A percentile compares a stretch with the other conserved stretches of the same genome.
Evolutionary conservation across 768 basidiomycete genomes (phyloP).

Genomic region (Leucocoprinus birnbaumii): DNA sequence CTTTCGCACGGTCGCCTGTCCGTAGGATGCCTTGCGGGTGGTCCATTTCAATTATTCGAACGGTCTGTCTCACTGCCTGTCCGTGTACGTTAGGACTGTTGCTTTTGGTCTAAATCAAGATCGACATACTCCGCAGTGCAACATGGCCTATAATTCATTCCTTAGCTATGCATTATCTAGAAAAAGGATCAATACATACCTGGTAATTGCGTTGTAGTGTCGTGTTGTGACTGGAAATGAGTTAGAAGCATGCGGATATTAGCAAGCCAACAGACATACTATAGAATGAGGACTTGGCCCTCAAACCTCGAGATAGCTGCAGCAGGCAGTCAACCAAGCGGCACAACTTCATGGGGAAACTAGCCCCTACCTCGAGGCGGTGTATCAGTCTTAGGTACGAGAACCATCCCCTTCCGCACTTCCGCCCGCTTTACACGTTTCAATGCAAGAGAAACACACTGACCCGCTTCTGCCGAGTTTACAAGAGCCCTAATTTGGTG

Average conservation of each 20-base stretch:
- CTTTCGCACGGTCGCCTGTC: slow-evolving; percentile 92
- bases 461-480: slow-evolving; percentile 86
- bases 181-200: slow-evolving; percentile 34
- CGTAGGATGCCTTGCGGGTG: slow-evolving; percentile 85
- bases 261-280: slow-evolving; percentile 47
- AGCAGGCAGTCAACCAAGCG: slow-evolving; percentile 1
- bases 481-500: slow-evolving; percentile 63
- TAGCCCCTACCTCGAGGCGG: slow-evolving; percentile 64
- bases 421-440: slow-evolving; percentile 82
- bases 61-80: slow-evolving; percentile 90
- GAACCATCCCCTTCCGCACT: slow-evolving; percentile 93
- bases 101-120: slow-evolving; percentile 3
- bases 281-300: slow-evolving; percentile 90
- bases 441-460: slow-evolving; percentile 90
- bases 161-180: neutral
- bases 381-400: slow-evolving; percentile 76
- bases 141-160: slow-evolving; percentile 61
- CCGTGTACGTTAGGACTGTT: neutral
- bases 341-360: neutral
- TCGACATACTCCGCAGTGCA: slow-evolving; percentile 81
- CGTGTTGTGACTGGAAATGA: slow-evolving; percentile 70
- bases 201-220: slow-evolving; percentile 93
- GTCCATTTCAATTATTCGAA: slow-evolving; percentile 87
- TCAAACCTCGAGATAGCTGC: slow-evolving; percentile 83
- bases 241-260: slow-evolving; percentile 4